Evolutionary conservation across 805 yeast species (phyloP).

Genomic region (Candida orba): DNA sequence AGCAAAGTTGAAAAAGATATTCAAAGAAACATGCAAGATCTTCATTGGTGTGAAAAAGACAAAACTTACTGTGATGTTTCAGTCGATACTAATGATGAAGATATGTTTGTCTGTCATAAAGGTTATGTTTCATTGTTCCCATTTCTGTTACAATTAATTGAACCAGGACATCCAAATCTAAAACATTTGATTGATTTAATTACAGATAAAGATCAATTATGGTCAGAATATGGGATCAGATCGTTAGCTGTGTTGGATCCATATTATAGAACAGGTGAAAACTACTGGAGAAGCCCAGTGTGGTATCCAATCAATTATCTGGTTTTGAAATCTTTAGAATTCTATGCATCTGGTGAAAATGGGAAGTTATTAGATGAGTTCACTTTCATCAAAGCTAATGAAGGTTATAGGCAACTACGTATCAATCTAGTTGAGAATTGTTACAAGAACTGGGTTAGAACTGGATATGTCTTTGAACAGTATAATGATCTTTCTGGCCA

Average conservation of each 20-base stretch:
- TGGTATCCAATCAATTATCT: conserved; percentile 92
- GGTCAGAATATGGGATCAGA: conserved; percentile 74
- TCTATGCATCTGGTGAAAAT: conserved; percentile 37
- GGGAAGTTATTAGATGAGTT: conserved; percentile 23
- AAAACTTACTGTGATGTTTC: conserved; percentile 77
- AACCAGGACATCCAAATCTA: conserved; percentile 40
- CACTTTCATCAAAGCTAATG: conserved; percentile 29
- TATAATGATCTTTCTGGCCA: conserved; percentile 72
- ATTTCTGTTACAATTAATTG: conserved; percentile 62
- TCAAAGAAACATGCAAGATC: conserved; percentile 52
- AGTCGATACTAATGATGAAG: conserved; percentile 66
- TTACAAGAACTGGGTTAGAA: conserved; percentile 56
- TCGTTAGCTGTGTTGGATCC: conserved; percentile 66
- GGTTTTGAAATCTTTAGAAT: conserved; percentile 57
- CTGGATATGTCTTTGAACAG: conserved; percentile 89
- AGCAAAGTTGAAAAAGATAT: conserved; percentile 47
- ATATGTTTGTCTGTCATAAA: conserved; percentile 70
- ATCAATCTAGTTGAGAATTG: conserved; percentile 62
- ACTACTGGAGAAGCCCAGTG: conserved; percentile 93
- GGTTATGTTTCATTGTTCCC: conserved; percentile 90
- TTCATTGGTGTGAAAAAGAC: conserved; percentile 74
- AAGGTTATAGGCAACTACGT: conserved; percentile 54
- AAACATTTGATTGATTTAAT: conserved; percentile 48
- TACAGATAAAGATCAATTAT: conserved; percentile 63
- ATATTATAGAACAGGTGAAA: conserved; percentile 69